Conservation (phyloP, 208 protist species). For the Leishmania mexicana region DNA sequence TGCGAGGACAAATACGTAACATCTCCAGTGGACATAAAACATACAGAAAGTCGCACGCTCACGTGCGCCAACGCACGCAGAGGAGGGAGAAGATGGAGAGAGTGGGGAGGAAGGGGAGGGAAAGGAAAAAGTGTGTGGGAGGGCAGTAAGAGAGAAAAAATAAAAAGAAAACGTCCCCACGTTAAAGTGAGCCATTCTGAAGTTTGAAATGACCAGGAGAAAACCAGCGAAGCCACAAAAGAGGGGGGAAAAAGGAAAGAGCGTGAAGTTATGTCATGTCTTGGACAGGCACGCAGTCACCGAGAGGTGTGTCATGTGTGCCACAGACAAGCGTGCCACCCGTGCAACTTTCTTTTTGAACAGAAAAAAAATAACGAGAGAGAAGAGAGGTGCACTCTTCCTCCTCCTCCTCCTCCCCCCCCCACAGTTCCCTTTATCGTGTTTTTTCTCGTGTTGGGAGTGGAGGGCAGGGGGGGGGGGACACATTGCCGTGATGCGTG, state of each 20-base stretch:
- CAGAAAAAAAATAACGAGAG: not conserved
- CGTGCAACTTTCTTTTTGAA: not conserved
- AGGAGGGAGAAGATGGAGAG: not conserved
- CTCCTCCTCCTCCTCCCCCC: not conserved
- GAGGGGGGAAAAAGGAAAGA: not conserved
- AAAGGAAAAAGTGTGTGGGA: not conserved
- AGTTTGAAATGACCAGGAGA: not conserved
- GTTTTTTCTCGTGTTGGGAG: not conserved
- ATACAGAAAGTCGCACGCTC: not conserved
- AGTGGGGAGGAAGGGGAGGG: not conserved
- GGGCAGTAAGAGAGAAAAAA: not conserved
- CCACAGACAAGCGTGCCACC: not conserved
- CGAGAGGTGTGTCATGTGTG: not conserved
- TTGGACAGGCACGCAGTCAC: not conserved
- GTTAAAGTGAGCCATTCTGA: not conserved
- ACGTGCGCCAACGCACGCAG: not conserved
- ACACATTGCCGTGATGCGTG: not conserved
- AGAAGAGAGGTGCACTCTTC: not conserved
- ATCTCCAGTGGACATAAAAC: not conserved
- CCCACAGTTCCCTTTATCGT: not conserved
- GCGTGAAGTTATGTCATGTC: not conserved
- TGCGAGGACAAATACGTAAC: not conserved
- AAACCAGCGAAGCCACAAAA: not conserved
- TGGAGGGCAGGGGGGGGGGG: not conserved
- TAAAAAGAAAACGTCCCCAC: not conserved